Percentiles rank a stretch among this genome's conserved stretches.
Evolutionary conservation across 2,329 filamentous ascomycete genomes (phyloP).

Genomic region (Xylariaceae sp.): DNA sequence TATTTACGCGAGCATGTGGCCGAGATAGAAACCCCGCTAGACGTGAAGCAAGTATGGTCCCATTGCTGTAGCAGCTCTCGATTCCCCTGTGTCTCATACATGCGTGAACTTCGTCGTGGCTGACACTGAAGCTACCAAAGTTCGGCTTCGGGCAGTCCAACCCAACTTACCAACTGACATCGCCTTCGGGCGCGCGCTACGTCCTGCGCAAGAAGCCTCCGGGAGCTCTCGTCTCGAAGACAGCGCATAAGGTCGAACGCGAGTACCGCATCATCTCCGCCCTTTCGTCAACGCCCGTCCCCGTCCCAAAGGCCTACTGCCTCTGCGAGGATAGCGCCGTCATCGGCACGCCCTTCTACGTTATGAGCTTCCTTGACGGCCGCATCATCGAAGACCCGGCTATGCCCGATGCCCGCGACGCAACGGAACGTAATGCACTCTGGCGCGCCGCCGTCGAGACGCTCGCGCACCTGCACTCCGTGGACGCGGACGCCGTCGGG

Average conservation of each 20-base stretch:
- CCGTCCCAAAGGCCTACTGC: slow-evolving; percentile 76
- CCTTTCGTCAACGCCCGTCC: slow-evolving; percentile 71
- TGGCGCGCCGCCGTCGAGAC: slow-evolving; percentile 82
- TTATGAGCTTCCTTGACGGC: slow-evolving; percentile 93
- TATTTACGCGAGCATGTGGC: slow-evolving; percentile 76
- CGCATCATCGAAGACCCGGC: slow-evolving; percentile 87
- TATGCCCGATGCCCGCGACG: slow-evolving; percentile 59
- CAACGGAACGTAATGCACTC: slow-evolving; percentile 69
- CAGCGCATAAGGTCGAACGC: slow-evolving; percentile 91
- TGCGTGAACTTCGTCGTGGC: background rate
- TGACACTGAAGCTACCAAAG: slow-evolving; percentile 55
- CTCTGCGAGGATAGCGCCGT: slow-evolving; percentile 78
- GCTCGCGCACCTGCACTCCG: slow-evolving; percentile 77
- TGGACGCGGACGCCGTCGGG: slow-evolving; percentile 61
- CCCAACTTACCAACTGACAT: slow-evolving; percentile 87
- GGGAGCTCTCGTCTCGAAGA: slow-evolving; percentile 83
- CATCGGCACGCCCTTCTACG: slow-evolving; percentile 88
- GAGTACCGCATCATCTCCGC: slow-evolving; percentile 89
- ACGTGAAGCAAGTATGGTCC: slow-evolving; percentile 74
- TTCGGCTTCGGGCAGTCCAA: slow-evolving; percentile 90
- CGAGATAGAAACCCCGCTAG: slow-evolving; percentile 74
- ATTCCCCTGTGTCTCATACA: too few relatives aligned
- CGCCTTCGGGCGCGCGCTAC: slow-evolving; percentile 63
- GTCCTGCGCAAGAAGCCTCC: slow-evolving; percentile 97
- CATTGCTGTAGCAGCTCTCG: background rate